Evolutionary conservation across 2,329 filamentous ascomycete genomes (phyloP).

Genomic region (Macrophomina pseudophaseolina): DNA sequence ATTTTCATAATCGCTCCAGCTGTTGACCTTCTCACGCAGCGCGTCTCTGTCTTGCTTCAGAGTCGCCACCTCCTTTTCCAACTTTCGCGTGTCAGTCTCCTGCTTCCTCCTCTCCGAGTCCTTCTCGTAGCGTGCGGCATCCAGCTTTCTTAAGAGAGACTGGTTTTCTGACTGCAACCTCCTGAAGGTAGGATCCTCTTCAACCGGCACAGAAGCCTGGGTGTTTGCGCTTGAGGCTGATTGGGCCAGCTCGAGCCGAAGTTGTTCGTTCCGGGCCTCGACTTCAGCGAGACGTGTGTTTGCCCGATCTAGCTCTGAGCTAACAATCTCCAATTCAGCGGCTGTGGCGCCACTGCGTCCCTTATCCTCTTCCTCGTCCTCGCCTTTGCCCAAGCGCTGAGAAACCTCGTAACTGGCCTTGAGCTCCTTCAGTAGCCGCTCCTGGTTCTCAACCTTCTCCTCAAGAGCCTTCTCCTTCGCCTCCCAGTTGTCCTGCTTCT

Average conservation of each 20-base stretch:
- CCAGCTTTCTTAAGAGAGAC: constrained; percentile 84
- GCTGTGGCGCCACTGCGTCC: constrained; percentile 72
- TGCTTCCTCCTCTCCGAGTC: constrained; percentile 78
- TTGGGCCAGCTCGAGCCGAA: constrained; percentile 88
- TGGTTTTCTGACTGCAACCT: constrained; percentile 92
- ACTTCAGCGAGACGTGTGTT: constrained; percentile 86
- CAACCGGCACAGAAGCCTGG: constrained; percentile 66
- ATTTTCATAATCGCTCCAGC: constrained; percentile 93
- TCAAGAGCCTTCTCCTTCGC: constrained; percentile 89
- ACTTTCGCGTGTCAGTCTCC: constrained; percentile 74
- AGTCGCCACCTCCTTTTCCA: constrained; percentile 77
- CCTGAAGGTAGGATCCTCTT: constrained; percentile 89
- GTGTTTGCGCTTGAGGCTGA: constrained; percentile 74
- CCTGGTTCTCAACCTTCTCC: constrained; percentile 93
- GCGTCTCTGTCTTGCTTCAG: constrained; percentile 81
- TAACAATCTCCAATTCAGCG: constrained; percentile 92
- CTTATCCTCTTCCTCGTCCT: constrained; percentile 63
- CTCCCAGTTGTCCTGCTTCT: constrained; percentile 96
- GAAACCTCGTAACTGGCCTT: constrained; percentile 98
- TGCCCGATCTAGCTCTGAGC: constrained; percentile 87
- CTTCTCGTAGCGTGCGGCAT: constrained; percentile 80
- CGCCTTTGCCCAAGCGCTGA: constrained; percentile 79
- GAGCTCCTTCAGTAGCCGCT: constrained; percentile 87
- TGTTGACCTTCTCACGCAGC: constrained; percentile 80
- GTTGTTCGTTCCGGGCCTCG: constrained; percentile 90